Evolutionary conservation across 257 asterid genomes (phyloP), one percentile per base, ranked within the genome.

Genomic region (Lavandula angustifolia): DNA sequence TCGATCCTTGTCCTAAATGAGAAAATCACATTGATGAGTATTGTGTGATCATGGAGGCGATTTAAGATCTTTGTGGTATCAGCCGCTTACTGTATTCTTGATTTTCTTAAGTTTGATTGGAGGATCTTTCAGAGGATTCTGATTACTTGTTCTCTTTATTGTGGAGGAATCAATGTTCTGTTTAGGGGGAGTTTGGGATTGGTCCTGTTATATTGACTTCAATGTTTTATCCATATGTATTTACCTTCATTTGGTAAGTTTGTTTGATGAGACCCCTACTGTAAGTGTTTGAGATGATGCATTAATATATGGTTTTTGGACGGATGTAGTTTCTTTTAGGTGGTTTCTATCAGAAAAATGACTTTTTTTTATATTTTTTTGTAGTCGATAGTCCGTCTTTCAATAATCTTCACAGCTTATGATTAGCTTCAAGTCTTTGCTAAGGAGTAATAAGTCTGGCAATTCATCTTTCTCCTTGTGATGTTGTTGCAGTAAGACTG

Each of bases 191-290:
- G 6, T 7, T 49, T 32, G 9, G 55, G 12, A 3, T 3, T 4
- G 35, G 11, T 4, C 2, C 33, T 7, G 48, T 43, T 16, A 49
- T 49, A 48, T 4, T 48, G 48, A 11, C 49, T 49, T 48, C 16
- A 7, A 9, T 27, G 9, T 16, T 56, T 18, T 44, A 38, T 53
- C 38, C 5, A 55, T 14, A 9, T 6, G 11, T 27, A 29, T 1
- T 31, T 46, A 41, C 47, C 14, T 55, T 55, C 58, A 1, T 65
- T 54, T 43, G n/a, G 57, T 40, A 16, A 47, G 46, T 57, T 4
- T 49, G 64, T 37, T 16, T 11, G 34, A 13, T 38, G 13, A 29
- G 17, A 43, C 3, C 31, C 14, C 40, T 7, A 43, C n/a, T 54
- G 22, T 4, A 16, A 11, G 11, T 9, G 9, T 54, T 13, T 54